These are phyloP conservation scores for Globisporangium emineosum DNA, from an alignment of 352 stramenopile genomes.

Conservation along the genomic window DNA sequence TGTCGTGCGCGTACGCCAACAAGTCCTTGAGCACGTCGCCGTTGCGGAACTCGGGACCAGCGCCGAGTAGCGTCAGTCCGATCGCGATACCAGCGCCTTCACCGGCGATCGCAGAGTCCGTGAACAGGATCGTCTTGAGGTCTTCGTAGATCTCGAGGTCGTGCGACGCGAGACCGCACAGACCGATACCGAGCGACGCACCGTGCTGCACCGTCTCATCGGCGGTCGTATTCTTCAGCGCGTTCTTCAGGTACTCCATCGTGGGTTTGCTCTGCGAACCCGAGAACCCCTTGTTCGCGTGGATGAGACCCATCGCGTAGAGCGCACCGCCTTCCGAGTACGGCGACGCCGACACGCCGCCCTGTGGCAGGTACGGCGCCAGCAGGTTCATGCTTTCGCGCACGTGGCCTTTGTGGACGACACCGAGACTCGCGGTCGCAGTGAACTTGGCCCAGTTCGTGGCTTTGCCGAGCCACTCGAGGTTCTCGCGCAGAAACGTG, in stretches of 20 bases:
- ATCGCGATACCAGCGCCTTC: constrained; percentile 97
- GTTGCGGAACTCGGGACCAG: constrained; percentile 82
- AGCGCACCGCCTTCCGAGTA: constrained; percentile 98
- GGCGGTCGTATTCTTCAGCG: constrained; percentile 78
- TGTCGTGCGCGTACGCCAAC: constrained; percentile 97
- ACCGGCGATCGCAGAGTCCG: constrained; percentile 96
- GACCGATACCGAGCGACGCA: constrained; percentile 95
- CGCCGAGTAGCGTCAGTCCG: constrained; percentile 96
- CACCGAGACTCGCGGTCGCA: constrained; percentile 96
- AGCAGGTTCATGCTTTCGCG: constrained; percentile 97
- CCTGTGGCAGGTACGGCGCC: constrained; percentile 95
- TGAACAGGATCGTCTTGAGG: constrained; percentile 97
- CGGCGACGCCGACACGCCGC: constrained; percentile 84
- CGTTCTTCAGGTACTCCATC: constrained; percentile 86
- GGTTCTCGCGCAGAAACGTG: constrained; percentile 97
- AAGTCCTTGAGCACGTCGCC: constrained; percentile 91
- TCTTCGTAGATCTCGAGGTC: constrained; percentile 96
- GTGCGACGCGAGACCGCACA: constrained; percentile 94
- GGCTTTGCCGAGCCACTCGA: constrained; percentile 99
- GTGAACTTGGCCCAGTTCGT: constrained; percentile 99
- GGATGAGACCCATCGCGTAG: constrained; percentile 98
- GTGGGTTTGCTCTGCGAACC: constrained; percentile 80
- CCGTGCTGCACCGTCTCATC: constrained; percentile 98
- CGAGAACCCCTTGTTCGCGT: constrained; percentile 93
- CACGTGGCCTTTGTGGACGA: constrained; percentile 98